Percentiles rank a stretch among this genome's conserved stretches.
These are phyloP conservation scores for Podila clonocystis DNA, from an alignment of 192 early-diverging fungal genomes.

Conservation along the genomic window DNA sequence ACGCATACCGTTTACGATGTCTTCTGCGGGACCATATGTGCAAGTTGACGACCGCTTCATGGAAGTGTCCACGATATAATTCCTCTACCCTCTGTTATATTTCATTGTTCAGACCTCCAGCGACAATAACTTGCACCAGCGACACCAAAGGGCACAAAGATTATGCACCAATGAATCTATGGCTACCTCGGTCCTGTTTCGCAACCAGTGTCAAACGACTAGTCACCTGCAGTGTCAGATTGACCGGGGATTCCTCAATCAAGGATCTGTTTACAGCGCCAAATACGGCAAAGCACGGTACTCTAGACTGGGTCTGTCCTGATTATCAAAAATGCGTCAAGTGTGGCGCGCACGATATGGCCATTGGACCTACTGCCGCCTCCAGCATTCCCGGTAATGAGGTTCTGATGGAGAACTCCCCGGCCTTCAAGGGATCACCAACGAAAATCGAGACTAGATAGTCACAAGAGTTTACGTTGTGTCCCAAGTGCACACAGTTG, in stretches of 20 bases:
- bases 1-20: constrained; percentile 61
- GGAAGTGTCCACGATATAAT: constrained; percentile 32
- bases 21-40: background rate
- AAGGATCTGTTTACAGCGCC: constrained; percentile 2
- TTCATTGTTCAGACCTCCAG: constrained; percentile 12
- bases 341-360: constrained; percentile 21
- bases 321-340: constrained; percentile 39
- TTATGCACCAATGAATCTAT: background rate
- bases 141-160: background rate
- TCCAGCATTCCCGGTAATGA: too few relatives aligned
- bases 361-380: too few relatives aligned
- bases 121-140: background rate
- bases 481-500: constrained; percentile 60
- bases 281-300: background rate
- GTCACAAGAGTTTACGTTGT: constrained; percentile 60
- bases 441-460: constrained; percentile 32
- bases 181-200: constrained; percentile 16
- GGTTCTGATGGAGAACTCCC: too few relatives aligned
- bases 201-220: constrained; percentile 12
- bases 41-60: background rate
- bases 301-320: constrained; percentile 29
- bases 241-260: constrained; percentile 14
- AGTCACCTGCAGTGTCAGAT: constrained; percentile 42
- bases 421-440: too few relatives aligned
- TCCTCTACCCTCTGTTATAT: constrained; percentile 17